A percentile compares a stretch with the other conserved stretches of the same genome.
Conservation (phyloP, 177 flowering plant genomes). For the Telopea speciosissima region DNA sequence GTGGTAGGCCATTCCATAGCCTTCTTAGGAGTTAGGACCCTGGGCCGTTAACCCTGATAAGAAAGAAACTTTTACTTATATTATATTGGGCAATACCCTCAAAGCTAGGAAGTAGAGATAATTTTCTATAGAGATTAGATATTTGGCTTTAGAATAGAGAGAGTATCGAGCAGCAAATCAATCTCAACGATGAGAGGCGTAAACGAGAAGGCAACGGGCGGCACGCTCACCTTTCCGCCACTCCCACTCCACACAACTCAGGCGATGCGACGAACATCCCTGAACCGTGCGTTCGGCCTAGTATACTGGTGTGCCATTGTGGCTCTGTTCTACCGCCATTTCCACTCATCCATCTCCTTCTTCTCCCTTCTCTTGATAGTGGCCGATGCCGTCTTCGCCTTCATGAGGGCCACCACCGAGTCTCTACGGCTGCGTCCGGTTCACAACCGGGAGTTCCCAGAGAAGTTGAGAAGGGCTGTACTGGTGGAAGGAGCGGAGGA, state of each 20-base stretch:
- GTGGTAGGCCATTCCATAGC: too few species aligned
- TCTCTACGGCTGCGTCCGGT: conserved; percentile 42
- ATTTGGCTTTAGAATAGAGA: too few species aligned
- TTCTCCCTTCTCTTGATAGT: conserved; percentile 23
- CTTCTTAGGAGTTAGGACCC: too few species aligned
- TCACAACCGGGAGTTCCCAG: conserved; percentile 30
- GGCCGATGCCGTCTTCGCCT: conserved; percentile 49
- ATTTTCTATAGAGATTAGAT: too few species aligned
- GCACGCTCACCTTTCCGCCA: too few species aligned
- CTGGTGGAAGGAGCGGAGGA: conserved; percentile 20
- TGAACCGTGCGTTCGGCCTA: neutral
- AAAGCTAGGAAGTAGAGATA: too few species aligned
- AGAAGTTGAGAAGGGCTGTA: conserved; percentile 30
- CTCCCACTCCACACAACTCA: neutral
- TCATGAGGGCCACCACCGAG: conserved; percentile 48
- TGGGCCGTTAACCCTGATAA: too few species aligned
- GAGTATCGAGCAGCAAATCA: too few species aligned
- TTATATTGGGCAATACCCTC: too few species aligned
- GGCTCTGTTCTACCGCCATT: neutral
- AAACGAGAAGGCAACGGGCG: neutral
- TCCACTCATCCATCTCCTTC: neutral
- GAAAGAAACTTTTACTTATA: too few species aligned
- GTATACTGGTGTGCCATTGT: neutral
- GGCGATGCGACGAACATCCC: neutral
- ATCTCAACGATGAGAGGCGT: neutral